Base-by-base conservation (phyloP, 1,139 yeast species). In the Zygosaccharomyces sapae region DNA sequence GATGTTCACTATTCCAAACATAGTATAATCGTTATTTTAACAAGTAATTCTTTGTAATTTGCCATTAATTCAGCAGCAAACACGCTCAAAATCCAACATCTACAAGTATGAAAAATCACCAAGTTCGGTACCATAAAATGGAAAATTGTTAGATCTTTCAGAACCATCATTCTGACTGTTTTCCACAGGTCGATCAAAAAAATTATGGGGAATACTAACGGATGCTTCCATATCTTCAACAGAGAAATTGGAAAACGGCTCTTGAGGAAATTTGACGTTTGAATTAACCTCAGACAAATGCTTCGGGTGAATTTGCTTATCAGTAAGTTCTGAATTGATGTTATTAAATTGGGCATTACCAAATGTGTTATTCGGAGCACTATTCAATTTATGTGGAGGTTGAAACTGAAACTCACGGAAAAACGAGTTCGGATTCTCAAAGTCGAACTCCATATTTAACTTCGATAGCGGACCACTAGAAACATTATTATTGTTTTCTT, bases 381-480 rank as follows among this genome's bases (percentile, higher is more conserved):
- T 12, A 9, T 31, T 13, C 7, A 31, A 8, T 12, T 31, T 31
- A 19, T 16, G 7, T 31, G n/a, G 25, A 22, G 25, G 25, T 22
- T 27, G 38, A 35, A 30, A 33, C 13, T n/a, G 16, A 16, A 47
- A 52, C 12, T 56, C 56, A 31, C 48, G 50, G 10, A 53, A 41
- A 38, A 54, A 48, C 3, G 52, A 46, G 13, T 45, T 47, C 13
- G 59, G 52, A 42, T 56, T 57, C 27, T 55, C 63, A 36, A 58
- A 53, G 47, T 59, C 61, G 43, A 61, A 55, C 29, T 58, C 62
- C 47, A 55, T 49, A 41, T 55, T 58, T 49, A 54, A 48, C 33
- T 56, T 38, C 12, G 22, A 29, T 12, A 38, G 29, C 6, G 41
- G 34, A 27, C 24, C 41, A 24, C 18, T 30, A 10, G 24, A 10